Evolutionary conservation across 2,329 filamentous ascomycete genomes (phyloP).

Genomic region (Pseudocercospora cruenta): DNA sequence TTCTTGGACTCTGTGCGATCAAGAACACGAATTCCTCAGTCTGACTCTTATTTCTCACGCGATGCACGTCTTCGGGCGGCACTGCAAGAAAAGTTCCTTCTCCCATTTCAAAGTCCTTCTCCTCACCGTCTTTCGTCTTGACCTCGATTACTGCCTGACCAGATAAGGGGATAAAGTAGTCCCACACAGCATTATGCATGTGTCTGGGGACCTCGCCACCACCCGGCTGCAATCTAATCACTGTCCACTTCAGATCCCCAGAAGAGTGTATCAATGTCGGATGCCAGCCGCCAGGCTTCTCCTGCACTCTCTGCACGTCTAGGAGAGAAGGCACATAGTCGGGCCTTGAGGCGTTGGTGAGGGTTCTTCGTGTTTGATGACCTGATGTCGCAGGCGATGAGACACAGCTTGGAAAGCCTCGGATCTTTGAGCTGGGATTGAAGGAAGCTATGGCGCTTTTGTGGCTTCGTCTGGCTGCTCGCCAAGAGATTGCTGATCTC

Average conservation of each 20-base stretch:
- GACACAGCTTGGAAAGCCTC: neutral
- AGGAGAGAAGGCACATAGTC: conserved; percentile 18
- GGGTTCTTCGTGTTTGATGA: neutral
- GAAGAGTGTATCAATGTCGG: conserved; percentile 23
- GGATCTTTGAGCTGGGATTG: neutral
- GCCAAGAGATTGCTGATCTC: neutral
- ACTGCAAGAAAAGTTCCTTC: conserved; percentile 21
- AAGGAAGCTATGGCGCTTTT: neutral
- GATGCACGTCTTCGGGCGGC: conserved; percentile 21
- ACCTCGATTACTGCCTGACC: conserved; percentile 19
- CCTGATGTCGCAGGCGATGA: neutral
- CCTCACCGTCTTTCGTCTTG: conserved; percentile 21
- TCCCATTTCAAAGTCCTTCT: conserved; percentile 20
- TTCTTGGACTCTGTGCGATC: conserved; percentile 22
- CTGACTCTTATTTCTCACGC: conserved; percentile 19
- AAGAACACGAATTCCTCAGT: conserved; percentile 21
- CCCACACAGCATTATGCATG: conserved; percentile 15
- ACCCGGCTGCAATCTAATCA: conserved; percentile 10
- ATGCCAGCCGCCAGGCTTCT: conserved; percentile 23
- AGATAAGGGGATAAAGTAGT: conserved; percentile 17
- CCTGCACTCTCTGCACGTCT: conserved; percentile 1
- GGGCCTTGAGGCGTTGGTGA: conserved; percentile 15
- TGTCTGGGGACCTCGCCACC: conserved; percentile 22
- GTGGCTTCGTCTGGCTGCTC: neutral
- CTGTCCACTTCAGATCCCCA: conserved; percentile 22